Conservation (phyloP, 108 stramenopile species). For the Cyclotella cryptica region DNA sequence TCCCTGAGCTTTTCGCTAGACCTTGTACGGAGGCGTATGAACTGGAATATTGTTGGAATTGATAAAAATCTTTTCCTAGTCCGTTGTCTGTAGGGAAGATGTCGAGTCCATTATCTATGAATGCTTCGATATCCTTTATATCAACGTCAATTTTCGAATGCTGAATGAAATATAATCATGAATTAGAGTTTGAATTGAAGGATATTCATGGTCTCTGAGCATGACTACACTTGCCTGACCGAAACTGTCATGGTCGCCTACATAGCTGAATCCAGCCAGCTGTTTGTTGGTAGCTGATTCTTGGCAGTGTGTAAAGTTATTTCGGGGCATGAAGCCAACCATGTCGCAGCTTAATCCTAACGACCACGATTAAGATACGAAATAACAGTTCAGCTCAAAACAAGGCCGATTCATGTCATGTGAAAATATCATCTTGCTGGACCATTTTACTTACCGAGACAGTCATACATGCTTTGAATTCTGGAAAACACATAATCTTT, state of each 20-base stretch:
- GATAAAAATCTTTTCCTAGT: constrained; percentile 73
- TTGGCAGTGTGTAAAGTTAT: constrained; percentile 35
- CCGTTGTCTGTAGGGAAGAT: constrained; percentile 35
- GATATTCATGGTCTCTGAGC: background rate
- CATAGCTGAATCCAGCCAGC: constrained; percentile 40
- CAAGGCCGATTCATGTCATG: background rate
- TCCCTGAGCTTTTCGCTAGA: constrained; percentile 61
- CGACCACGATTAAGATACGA: background rate
- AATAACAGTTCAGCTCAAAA: background rate
- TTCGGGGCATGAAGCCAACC: constrained; percentile 34
- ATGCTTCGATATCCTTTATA: constrained; percentile 41
- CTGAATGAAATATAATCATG: background rate
- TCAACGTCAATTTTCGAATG: constrained; percentile 48
- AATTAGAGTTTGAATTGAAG: background rate
- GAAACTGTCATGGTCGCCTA: constrained; percentile 22
- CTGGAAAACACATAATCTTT: constrained; percentile 60
- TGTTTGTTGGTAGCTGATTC: constrained; percentile 15
- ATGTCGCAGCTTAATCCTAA: constrained; percentile 37
- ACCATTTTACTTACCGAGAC: constrained; percentile 50
- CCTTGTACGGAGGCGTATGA: constrained; percentile 33
- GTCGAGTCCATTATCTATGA: constrained; percentile 40
- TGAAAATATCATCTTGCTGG: background rate
- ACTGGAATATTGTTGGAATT: constrained; percentile 60
- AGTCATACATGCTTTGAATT: constrained; percentile 67
- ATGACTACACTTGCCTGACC: background rate